Conservation (phyloP, 495 filamentous ascomycete species). For the Aspergillus nidulans region DNA sequence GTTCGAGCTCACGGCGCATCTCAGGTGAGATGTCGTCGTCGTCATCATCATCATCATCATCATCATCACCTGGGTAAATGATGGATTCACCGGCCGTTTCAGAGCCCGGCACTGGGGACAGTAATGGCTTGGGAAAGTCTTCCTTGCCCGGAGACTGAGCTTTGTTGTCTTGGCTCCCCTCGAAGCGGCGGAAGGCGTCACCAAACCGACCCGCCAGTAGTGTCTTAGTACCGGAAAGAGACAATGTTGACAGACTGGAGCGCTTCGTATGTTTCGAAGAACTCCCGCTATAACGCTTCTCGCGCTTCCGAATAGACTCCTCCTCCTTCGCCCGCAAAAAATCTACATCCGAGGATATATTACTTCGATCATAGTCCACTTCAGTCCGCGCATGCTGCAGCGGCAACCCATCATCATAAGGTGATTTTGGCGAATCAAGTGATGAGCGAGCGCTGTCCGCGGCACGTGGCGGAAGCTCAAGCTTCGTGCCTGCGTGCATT, state of each 20-base stretch:
- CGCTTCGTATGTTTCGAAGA: constrained; percentile 71
- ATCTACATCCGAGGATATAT: constrained; percentile 82
- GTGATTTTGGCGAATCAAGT: constrained; percentile 30
- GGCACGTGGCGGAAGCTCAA: constrained; percentile 64
- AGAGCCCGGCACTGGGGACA: constrained; percentile 60
- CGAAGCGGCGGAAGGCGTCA: constrained; percentile 92
- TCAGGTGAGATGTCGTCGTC: constrained; percentile 78
- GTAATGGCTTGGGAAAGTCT: constrained; percentile 44
- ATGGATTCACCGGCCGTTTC: constrained; percentile 38
- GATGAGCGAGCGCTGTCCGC: constrained; percentile 47
- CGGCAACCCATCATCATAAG: constrained; percentile 38
- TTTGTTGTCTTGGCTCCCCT: constrained; percentile 51
- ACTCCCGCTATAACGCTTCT: constrained; percentile 59
- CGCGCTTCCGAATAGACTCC: constrained; percentile 59
- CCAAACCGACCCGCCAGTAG: constrained; percentile 87
- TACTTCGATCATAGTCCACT: constrained; percentile 39
- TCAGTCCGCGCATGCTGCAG: constrained; percentile 36
- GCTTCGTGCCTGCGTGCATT: constrained; percentile 72
- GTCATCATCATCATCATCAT: constrained; percentile 64
- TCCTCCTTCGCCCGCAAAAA: constrained; percentile 79
- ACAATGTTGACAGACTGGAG: constrained; percentile 72
- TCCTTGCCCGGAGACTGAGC: constrained; percentile 51
- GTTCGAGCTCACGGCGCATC: constrained; percentile 85
- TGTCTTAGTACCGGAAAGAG: constrained; percentile 74
- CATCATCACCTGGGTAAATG: constrained; percentile 55